Conservation (phyloP, 2,329 filamentous ascomycete species). For the Sporothrix pseudoabietina region DNA sequence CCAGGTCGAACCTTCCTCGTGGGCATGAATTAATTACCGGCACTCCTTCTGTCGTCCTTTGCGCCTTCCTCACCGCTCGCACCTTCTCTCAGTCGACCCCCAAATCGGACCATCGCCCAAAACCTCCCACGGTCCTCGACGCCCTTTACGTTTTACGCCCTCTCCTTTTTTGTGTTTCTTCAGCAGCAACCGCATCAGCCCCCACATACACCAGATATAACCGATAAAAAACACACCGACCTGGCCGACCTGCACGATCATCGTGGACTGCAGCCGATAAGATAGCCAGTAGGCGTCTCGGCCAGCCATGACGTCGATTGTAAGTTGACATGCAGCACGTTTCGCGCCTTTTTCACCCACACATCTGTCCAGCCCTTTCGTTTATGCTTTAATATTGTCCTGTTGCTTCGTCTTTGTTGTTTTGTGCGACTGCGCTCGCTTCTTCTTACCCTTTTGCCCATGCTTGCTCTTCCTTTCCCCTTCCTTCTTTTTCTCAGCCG, state of each 20-base stretch:
- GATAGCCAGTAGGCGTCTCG: conserved; percentile 31
- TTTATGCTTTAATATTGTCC: too few species aligned
- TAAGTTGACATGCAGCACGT: conserved; percentile 35
- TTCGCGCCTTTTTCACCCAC: background rate
- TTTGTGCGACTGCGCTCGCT: conserved; percentile 11
- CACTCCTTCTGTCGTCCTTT: background rate
- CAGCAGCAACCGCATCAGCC: background rate
- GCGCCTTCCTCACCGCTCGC: background rate
- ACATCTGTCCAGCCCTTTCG: background rate
- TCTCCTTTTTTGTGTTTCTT: background rate
- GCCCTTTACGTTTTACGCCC: too few species aligned
- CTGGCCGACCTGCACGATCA: conserved; percentile 26
- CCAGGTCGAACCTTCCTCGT: background rate
- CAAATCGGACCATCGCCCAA: background rate
- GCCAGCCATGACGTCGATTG: conserved; percentile 42
- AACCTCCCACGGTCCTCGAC: background rate
- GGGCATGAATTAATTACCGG: background rate
- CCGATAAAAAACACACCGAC: background rate
- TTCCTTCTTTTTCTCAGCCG: conserved; percentile 16
- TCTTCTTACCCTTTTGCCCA: background rate
- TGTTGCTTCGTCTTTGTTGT: conserved; percentile 14
- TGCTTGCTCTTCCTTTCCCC: background rate
- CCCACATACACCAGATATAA: background rate
- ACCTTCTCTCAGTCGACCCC: background rate
- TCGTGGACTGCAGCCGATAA: conserved; percentile 31